A percentile compares a stretch with the other conserved stretches of the same genome.
Evolutionary conservation across 208 protist species (phyloP).

Genomic region (Acanthamoeba lenticulata): DNA sequence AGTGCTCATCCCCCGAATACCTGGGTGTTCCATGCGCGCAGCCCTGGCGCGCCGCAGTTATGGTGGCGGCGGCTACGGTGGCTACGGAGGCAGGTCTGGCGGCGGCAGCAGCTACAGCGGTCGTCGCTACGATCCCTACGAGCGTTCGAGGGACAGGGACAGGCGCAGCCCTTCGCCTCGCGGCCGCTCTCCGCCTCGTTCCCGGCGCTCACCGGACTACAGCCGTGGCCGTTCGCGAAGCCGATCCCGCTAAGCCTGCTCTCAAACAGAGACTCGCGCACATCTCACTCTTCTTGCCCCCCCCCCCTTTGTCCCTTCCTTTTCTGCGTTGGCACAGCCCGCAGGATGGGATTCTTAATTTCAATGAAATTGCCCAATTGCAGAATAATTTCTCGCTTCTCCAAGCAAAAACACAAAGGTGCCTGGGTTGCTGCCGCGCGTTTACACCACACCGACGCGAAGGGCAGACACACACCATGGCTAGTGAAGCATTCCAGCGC

Average conservation of each 20-base stretch:
- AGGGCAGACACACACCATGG: neutral
- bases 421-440: no score
- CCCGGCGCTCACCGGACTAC: neutral
- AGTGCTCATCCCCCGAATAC: no score
- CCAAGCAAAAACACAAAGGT: no score
- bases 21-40: neutral
- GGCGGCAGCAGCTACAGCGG: neutral
- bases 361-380: no score
- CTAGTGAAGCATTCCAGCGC: slow-evolving; percentile 34
- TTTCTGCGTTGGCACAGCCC: no score
- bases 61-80: neutral
- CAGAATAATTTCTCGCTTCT: no score
- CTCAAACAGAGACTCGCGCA: no score
- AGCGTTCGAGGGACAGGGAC: neutral
- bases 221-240: slow-evolving; percentile 3
- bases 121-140: slow-evolving; percentile 30
- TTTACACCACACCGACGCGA: no score
- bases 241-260: neutral
- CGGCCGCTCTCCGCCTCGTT: neutral
- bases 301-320: no score
- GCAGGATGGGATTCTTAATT: no score
- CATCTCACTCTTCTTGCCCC: no score
- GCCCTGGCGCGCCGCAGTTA: neutral
- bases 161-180: neutral
- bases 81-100: neutral